Percentiles rank a stretch among this genome's conserved stretches.
Evolutionary conservation across 768 basidiomycete genomes (phyloP).

Genomic region (Fibroporia radiculosa): DNA sequence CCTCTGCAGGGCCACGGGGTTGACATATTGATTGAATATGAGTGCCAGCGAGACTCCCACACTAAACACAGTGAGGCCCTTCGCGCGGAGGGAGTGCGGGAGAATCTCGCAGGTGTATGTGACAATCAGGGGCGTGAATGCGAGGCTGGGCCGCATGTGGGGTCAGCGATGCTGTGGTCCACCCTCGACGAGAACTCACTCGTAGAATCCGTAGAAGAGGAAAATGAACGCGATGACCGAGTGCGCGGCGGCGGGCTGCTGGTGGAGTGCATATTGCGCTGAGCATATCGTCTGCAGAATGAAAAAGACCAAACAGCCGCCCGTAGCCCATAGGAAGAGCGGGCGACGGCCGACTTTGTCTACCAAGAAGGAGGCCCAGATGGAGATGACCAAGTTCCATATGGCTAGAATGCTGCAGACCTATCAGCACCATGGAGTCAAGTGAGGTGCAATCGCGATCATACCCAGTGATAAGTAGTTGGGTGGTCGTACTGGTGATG

Average conservation of each 20-base stretch:
- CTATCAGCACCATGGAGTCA: neutral
- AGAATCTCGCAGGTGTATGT: conserved; percentile 44
- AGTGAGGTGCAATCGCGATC: too few species aligned
- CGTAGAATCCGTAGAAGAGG: conserved; percentile 32
- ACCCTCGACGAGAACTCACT: conserved; percentile 7
- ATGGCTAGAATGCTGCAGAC: conserved; percentile 20
- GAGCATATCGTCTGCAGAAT: conserved; percentile 31
- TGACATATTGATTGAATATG: conserved; percentile 39
- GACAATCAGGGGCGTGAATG: conserved; percentile 16
- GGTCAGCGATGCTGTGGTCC: neutral
- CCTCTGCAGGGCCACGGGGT: conserved; percentile 30
- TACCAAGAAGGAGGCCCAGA: conserved; percentile 39
- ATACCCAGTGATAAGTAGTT: conserved; percentile 25
- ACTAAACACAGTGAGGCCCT: conserved; percentile 39
- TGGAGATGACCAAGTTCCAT: conserved; percentile 48
- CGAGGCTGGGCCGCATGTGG: conserved; percentile 21
- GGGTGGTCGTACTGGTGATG: conserved; percentile 38
- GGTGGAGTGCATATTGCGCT: conserved; percentile 22
- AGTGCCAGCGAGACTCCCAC: conserved; percentile 36
- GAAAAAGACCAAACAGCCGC: conserved; percentile 33
- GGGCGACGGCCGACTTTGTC: conserved; percentile 43
- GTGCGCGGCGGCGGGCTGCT: conserved; percentile 26
- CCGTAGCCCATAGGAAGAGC: conserved; percentile 40
- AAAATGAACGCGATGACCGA: conserved; percentile 41
- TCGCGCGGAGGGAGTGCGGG: conserved; percentile 39